These are phyloP conservation scores for Adenanthera pavonina DNA, from an alignment of 306 rosid species.

Conservation along the genomic window DNA sequence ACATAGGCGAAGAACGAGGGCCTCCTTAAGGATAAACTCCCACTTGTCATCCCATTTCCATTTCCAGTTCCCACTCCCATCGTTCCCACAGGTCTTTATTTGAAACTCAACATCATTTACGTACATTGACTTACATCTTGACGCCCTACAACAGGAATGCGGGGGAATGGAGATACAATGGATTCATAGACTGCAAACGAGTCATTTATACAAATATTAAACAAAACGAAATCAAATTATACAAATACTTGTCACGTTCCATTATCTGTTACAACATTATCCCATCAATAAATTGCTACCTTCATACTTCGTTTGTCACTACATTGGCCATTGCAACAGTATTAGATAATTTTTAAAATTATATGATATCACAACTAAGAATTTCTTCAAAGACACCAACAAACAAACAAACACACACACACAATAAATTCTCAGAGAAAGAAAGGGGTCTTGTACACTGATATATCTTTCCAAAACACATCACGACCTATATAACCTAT, in stretches of 20 bases:
- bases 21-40: not conserved
- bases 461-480: not conserved
- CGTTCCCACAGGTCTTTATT: no score
- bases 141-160: not conserved
- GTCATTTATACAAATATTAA: no score
- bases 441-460: not conserved
- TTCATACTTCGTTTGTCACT: no score
- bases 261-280: not conserved
- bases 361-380: no score
- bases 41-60: no score
- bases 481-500: not conserved
- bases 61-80: no score
- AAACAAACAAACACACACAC: not conserved
- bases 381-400: not conserved
- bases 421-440: not conserved
- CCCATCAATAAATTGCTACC: no score
- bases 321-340: no score
- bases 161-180: not conserved
- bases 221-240: not conserved
- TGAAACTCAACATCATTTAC: not conserved
- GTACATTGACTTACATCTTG: not conserved
- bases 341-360: no score
- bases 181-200: not conserved
- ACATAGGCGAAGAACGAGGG: conserved; percentile 43
- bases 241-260: not conserved